Evolutionary conservation across 108 stramenopile genomes (phyloP).

Genomic region (Cyclotella baltica): DNA sequence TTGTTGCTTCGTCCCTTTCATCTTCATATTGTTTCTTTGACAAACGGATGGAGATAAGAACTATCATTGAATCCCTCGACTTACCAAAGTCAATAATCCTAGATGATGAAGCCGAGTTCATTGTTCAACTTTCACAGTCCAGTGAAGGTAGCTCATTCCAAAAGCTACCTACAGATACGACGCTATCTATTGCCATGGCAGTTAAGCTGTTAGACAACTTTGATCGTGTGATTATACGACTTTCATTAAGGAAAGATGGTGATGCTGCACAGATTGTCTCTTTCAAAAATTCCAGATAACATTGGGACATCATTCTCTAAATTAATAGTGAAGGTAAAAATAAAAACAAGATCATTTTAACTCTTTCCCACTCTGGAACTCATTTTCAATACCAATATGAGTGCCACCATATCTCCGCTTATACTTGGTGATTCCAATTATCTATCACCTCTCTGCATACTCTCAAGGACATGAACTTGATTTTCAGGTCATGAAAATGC

Average conservation of each 20-base stretch:
- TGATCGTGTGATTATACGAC: conserved; percentile 52
- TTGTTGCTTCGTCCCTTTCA: background rate
- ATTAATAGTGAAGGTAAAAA: too few relatives aligned
- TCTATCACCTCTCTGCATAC: too few relatives aligned
- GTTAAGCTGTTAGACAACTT: conserved; percentile 50
- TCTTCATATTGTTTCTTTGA: conserved; percentile 41
- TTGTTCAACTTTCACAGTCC: conserved; percentile 22
- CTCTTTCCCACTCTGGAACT: too few relatives aligned
- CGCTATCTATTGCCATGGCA: conserved; percentile 45
- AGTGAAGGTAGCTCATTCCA: background rate
- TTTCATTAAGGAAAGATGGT: background rate
- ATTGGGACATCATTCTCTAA: too few relatives aligned
- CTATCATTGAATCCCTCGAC: background rate
- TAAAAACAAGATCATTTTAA: too few relatives aligned
- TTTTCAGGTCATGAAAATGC: too few relatives aligned
- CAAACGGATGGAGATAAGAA: background rate
- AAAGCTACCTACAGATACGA: conserved; percentile 13
- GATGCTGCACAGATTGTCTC: too few relatives aligned
- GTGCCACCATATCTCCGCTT: too few relatives aligned
- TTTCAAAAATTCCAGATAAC: too few relatives aligned
- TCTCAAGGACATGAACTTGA: too few relatives aligned
- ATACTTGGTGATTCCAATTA: too few relatives aligned
- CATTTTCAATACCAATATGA: too few relatives aligned
- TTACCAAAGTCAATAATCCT: conserved; percentile 44
- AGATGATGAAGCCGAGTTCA: conserved; percentile 37